Conservation (phyloP, 257 asterid genomes). For the Prunella vulgaris region DNA sequence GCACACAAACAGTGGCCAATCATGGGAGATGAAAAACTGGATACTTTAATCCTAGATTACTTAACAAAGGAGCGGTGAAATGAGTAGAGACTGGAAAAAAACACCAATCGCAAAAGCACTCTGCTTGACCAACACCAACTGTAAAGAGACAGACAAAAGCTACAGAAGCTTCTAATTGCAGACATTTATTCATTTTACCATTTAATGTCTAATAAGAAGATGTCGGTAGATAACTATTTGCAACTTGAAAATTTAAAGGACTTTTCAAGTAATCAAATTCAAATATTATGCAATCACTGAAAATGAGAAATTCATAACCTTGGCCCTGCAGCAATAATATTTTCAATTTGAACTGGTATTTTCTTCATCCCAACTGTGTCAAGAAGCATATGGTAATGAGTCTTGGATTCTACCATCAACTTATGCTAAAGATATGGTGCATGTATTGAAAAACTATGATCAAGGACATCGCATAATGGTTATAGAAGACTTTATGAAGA, state of each 20-base stretch:
- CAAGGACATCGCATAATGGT: not conserved
- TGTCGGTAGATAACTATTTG: not conserved
- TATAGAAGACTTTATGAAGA: not conserved
- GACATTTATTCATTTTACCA: not conserved
- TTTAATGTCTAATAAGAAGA: not conserved
- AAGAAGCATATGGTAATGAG: not conserved
- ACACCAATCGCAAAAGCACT: not conserved
- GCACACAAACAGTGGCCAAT: not conserved
- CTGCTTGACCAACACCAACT: not conserved
- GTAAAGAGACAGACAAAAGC: not conserved
- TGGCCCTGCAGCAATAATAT: not conserved
- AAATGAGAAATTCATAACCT: not conserved
- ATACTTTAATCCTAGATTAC: not conserved
- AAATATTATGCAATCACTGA: too few relatives aligned
- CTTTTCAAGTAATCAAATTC: not conserved
- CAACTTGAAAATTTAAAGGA: not conserved
- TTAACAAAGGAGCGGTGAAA: not conserved
- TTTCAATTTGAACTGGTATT: not conserved
- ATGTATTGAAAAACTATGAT: not conserved
- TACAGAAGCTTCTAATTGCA: not conserved
- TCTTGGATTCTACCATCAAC: not conserved
- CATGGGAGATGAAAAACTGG: not conserved
- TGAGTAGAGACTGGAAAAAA: not conserved
- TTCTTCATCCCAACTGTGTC: not conserved
- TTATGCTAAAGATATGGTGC: not conserved